Evolutionary conservation across 2,329 filamentous ascomycete genomes (phyloP).

Genomic region (Colletotrichum acutatum): DNA sequence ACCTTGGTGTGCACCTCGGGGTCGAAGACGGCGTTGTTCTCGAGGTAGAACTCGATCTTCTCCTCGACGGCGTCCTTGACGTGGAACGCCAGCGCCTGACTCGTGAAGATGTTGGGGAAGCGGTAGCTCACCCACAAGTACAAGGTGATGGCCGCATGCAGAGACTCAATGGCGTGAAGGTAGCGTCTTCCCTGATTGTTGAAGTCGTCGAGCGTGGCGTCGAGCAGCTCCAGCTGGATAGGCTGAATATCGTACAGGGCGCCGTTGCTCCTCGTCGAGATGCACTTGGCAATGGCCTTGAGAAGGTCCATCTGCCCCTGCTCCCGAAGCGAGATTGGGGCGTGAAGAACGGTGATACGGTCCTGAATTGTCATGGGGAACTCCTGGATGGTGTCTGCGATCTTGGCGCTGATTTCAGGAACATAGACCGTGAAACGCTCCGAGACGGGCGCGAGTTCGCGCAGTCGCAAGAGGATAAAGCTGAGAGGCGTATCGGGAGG

Average conservation of each 20-base stretch:
- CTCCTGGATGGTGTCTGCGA: conserved; percentile 81
- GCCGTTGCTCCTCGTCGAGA: conserved; percentile 75
- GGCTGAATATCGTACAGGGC: conserved; percentile 76
- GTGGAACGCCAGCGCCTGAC: conserved; percentile 80
- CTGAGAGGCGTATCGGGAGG: conserved; percentile 83
- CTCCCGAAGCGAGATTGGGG: conserved; percentile 72
- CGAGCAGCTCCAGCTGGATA: conserved; percentile 79
- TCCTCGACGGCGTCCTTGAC: conserved; percentile 82
- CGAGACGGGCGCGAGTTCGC: conserved; percentile 74
- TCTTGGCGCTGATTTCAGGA: conserved; percentile 65
- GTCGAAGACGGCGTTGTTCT: conserved; percentile 37
- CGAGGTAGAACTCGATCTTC: conserved; percentile 74
- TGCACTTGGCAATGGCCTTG: conserved; percentile 72
- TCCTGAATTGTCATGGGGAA: conserved; percentile 78
- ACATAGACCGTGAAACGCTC: conserved; percentile 75
- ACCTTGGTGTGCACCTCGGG: conserved; percentile 42
- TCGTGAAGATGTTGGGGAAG: conserved; percentile 82
- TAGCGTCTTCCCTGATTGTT: conserved; percentile 54
- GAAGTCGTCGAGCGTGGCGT: conserved; percentile 61
- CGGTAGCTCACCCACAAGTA: conserved; percentile 96
- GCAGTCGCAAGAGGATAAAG: conserved; percentile 81
- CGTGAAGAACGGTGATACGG: conserved; percentile 78
- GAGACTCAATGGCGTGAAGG: conserved; percentile 75
- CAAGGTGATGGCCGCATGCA: conserved; percentile 85
- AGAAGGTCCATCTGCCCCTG: conserved; percentile 60